Base-by-base conservation (phyloP, 2,329 filamentous ascomycete species). In the Diaporthe vexans region DNA sequence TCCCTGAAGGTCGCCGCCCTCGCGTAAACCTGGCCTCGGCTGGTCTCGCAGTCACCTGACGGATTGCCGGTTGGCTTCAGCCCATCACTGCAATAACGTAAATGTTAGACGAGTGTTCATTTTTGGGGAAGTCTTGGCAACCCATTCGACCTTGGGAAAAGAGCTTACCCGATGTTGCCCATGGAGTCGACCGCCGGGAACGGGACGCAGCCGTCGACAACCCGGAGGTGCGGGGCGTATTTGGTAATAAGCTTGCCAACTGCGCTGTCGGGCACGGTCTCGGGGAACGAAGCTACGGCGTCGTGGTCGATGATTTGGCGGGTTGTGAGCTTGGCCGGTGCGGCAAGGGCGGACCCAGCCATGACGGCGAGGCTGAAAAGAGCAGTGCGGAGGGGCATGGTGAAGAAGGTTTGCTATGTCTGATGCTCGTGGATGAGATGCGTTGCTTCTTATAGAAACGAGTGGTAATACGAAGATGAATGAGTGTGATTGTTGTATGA, bases 161-260 rank as follows among this genome's bases (percentile, higher is more conserved):
- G n/a, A 29, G 46, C 75, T 72, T 73, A 79, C 79, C 77, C 72
- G 15, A 79, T 79, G 72, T 81, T 79, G 57, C 89, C 89, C 0
- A 82, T 79, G 1, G 84, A 84, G 76, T 91, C 86, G 1, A 91
- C 89, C 1, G 87, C 89, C 0, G 89, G 88, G 77, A 88, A 91
- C 0, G 89, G 89, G 8, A 90, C 88, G 74, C 89, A 91, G 58
- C 89, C 89, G 77, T 88, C 88, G 29, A 84, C 84, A 8, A 90
- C 86, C 17, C 89, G 78, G 5, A 84, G 77, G 74, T 78, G 82
- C 15, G 82, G 82, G 77, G 82, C 81, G 77, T 81, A 82, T 76
- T 81, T 82, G n/a, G 81, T 77, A 67, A 81, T 82, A 37, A 81
- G 73, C 33, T 73, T 71, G 33, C 82, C 81, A 48, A 78, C 75